A percentile compares a stretch with the other conserved stretches of the same genome.
Evolutionary conservation across 768 basidiomycete species (phyloP).

Genomic region (Pleurotus cornucopiae): DNA sequence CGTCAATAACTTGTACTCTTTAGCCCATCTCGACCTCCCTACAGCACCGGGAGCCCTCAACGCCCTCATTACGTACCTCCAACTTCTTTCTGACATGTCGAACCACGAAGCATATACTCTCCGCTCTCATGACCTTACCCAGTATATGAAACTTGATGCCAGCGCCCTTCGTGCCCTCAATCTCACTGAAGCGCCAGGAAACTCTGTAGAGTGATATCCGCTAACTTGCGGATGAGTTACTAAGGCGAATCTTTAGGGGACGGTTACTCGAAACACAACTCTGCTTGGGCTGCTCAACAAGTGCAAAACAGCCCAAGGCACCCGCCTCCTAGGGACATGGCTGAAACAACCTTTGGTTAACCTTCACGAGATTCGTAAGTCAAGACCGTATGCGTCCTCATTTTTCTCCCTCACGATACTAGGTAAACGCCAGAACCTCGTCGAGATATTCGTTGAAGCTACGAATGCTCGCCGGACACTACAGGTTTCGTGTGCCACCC

Average conservation of each 20-base stretch:
- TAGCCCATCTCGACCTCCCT: slow-evolving; percentile 76
- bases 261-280: slow-evolving; percentile 76
- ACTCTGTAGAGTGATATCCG: slow-evolving; percentile 31
- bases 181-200: slow-evolving; percentile 69
- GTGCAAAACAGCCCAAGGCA: slow-evolving; percentile 95
- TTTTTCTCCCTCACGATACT: not conserved
- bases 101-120: slow-evolving; percentile 82
- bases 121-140: slow-evolving; percentile 84
- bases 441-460: slow-evolving; percentile 83
- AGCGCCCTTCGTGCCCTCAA: slow-evolving; percentile 90
- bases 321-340: slow-evolving; percentile 85
- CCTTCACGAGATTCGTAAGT: slow-evolving; percentile 85
- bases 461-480: slow-evolving; percentile 63
- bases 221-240: not conserved
- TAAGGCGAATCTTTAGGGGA: slow-evolving; percentile 32
- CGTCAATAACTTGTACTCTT: not conserved
- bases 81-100: slow-evolving; percentile 69
- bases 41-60: slow-evolving; percentile 77
- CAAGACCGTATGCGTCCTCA: not conserved
- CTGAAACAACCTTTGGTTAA: slow-evolving; percentile 95
- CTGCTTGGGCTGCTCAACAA: slow-evolving; percentile 88
- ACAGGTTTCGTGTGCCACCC: slow-evolving; percentile 45
- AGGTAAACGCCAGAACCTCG: slow-evolving; percentile 86
- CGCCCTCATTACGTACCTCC: slow-evolving; percentile 80
- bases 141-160: slow-evolving; percentile 95